Evolutionary conservation across 2,329 filamentous ascomycete genomes (phyloP).

Genomic region (Pseudogymnoascus sp.): DNA sequence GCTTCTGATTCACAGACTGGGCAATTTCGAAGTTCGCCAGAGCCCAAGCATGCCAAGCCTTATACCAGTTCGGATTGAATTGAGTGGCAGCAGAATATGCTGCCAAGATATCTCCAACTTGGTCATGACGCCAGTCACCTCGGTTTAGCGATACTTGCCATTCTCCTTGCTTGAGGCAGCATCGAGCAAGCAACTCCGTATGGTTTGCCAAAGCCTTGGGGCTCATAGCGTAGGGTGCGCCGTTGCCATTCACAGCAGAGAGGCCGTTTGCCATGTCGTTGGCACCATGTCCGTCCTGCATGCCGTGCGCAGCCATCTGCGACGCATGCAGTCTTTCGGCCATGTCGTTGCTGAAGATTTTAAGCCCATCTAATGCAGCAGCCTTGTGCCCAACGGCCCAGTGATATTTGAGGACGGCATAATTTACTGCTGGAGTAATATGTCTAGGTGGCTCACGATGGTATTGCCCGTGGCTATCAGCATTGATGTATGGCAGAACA

Average conservation of each 20-base stretch:
- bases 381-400: conserved; percentile 75
- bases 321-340: conserved; percentile 30
- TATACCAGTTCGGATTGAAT: conserved; percentile 94
- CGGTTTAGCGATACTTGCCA: conserved; percentile 84
- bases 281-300: conserved; percentile 27
- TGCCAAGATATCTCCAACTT: conserved; percentile 79
- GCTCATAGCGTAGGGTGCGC: conserved; percentile 32
- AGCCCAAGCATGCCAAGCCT: conserved; percentile 98
- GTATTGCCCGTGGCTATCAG: conserved; percentile 36
- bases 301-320: conserved; percentile 22
- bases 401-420: conserved; percentile 94
- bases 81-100: conserved; percentile 88
- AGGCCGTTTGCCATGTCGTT: conserved; percentile 29
- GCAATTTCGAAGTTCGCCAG: conserved; percentile 98
- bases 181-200: conserved; percentile 76
- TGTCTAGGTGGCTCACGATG: conserved; percentile 11
- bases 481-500: conserved; percentile 43
- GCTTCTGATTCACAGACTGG: conserved; percentile 51
- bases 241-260: conserved; percentile 27
- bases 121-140: conserved; percentile 80
- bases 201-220: conserved; percentile 47
- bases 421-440: conserved; percentile 66
- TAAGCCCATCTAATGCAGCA: conserved; percentile 49
- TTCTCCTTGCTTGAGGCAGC: conserved; percentile 91
- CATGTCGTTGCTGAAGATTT: conserved; percentile 52